Conservation (phyloP, 306 rosid species). For the Inga oerstediana region DNA sequence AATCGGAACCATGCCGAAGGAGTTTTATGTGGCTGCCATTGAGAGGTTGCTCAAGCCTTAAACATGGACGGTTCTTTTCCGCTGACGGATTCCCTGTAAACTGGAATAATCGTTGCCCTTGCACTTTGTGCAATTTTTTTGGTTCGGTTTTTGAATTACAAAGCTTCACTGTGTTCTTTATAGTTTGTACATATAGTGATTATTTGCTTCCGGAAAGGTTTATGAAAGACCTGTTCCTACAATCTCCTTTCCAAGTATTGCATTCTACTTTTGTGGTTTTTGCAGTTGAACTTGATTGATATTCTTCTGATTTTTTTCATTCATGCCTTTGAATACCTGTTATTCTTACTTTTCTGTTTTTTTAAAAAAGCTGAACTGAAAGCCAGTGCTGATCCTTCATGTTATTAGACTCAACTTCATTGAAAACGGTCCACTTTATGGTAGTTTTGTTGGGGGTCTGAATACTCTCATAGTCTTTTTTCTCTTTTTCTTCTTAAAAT, state of each 20-base stretch:
- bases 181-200: slow-evolving; percentile 6
- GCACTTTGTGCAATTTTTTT: background rate
- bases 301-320: background rate
- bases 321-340: background rate
- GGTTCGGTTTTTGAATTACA: background rate
- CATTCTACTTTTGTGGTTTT: background rate
- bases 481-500: too few species aligned
- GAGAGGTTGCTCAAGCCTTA: slow-evolving; percentile 61
- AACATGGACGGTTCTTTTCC: slow-evolving; percentile 2
- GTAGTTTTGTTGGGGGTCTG: too few species aligned
- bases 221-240: background rate
- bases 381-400: background rate
- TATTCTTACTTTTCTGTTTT: too few species aligned
- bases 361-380: too few species aligned
- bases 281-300: background rate
- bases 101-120: slow-evolving; percentile 11
- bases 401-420: background rate
- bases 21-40: slow-evolving; percentile 64
- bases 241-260: background rate
- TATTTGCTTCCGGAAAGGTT: slow-evolving; percentile 2
- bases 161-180: background rate
- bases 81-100: background rate
- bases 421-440: too few species aligned
- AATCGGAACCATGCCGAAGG: slow-evolving; percentile 64
- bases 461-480: too few species aligned